Evolutionary conservation across 192 early-diverging fungal species (phyloP), one percentile per base, ranked within the genome.

Genomic region (Gonapodya prolifera): DNA sequence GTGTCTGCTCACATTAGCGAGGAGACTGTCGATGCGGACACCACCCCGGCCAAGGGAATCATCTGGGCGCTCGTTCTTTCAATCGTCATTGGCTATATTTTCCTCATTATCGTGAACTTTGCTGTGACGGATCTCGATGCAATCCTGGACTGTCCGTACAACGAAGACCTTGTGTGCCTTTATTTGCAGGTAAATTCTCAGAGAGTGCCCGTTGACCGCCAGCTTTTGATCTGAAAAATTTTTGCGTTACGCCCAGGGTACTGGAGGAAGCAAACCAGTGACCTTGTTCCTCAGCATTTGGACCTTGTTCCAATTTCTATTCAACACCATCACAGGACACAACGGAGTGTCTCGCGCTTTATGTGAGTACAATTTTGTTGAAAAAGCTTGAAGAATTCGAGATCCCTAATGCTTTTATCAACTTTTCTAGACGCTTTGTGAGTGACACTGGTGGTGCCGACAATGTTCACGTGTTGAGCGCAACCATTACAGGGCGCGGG

Each of bases 401-500:
- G 23, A 61, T 61, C 23, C 45, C 29, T 2, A 8, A 32, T 2
- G 29, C 29, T 8, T 29, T 73, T 2, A 29, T 32, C 16, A 13
- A 8, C 45, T 16, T 23, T 23, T 18, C 71, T 29, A 32, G 71
- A 32, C 31, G 77, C 18, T 78, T 82, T 16, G 81, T 71, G 2
- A 80, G 85, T 61, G 23, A 16, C 13, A 2, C 8, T n/a, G 2
- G 34, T 70, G 18, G 34, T 29, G 29, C 31, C 2, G 29, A 2
- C 13, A 29, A 16, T 16, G 8, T n/a, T n/a, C n/a, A n/a, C n/a
- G n/a, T n/a, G n/a, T n/a, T n/a, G n/a, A n/a, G n/a, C n/a, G n/a
- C n/a, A n/a, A n/a, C n/a, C n/a, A n/a, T n/a, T n/a, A 81, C 23
- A 61, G 45, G 45, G 45, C 85, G 75, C 82, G 86, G 36, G 86